These are phyloP conservation scores for Globisporangium echinulatum DNA, from an alignment of 352 stramenopile species.

Conservation along the genomic window DNA sequence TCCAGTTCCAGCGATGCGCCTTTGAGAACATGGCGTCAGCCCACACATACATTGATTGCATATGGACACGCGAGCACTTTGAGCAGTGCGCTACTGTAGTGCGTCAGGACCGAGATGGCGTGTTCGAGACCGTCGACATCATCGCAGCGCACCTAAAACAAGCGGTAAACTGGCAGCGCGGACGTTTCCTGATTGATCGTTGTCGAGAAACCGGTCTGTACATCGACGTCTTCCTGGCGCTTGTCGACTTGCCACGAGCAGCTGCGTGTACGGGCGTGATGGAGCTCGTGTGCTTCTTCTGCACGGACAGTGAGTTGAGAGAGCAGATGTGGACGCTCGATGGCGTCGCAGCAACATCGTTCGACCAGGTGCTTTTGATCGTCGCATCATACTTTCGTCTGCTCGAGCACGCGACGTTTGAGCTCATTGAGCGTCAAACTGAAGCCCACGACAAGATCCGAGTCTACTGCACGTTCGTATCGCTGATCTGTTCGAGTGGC, in stretches of 20 bases:
- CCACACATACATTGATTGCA: background rate
- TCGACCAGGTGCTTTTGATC: conserved; percentile 4
- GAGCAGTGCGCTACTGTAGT: conserved; percentile 4
- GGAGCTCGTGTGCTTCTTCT: conserved; percentile 4
- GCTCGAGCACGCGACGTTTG: background rate
- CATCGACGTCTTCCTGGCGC: conserved; percentile 2
- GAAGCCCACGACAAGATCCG: background rate
- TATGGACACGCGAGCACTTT: conserved; percentile 11
- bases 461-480: conserved; percentile 11
- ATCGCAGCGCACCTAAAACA: conserved; percentile 3
- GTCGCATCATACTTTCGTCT: conserved; percentile 2
- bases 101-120: background rate
- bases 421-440: background rate
- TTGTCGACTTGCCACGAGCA: background rate
- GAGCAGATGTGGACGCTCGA: conserved; percentile 2
- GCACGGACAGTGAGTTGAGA: background rate
- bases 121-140: conserved; percentile 3
- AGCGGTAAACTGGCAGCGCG: background rate
- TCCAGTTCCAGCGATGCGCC: conserved; percentile 6
- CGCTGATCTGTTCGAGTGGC: conserved; percentile 5
- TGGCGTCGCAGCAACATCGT: background rate
- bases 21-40: background rate
- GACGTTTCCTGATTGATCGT: background rate
- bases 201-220: conserved; percentile 1
- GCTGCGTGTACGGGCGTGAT: conserved; percentile 1